phyloP scores from a whole-genome alignment of 345 rosid genomes.

The Raphanus raphanistrum region DNA sequence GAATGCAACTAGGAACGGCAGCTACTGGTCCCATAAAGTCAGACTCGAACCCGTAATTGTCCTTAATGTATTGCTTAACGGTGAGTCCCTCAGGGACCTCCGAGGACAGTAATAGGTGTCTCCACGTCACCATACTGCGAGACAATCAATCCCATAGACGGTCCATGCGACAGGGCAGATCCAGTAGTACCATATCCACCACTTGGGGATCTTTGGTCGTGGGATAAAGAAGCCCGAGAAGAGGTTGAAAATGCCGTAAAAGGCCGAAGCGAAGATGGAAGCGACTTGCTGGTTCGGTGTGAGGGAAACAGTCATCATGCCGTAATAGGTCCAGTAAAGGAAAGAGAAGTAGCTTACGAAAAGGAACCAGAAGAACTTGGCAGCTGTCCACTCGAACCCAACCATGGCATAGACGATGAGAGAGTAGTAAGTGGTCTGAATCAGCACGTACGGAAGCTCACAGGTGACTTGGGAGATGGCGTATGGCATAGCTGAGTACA shows the following conservation, averaged over 20 bases:
- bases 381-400: slow-evolving; percentile 62
- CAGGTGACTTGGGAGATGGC: slow-evolving; percentile 54
- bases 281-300: slow-evolving; percentile 87
- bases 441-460: slow-evolving; percentile 64
- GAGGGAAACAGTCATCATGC: slow-evolving; percentile 86
- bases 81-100: slow-evolving; percentile 22
- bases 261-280: slow-evolving; percentile 67
- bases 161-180: slow-evolving; percentile 84
- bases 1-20: slow-evolving; percentile 56
- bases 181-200: slow-evolving; percentile 96
- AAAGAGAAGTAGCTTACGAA: slow-evolving; percentile 75
- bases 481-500: slow-evolving; percentile 38
- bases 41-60: slow-evolving; percentile 51
- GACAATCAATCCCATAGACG: slow-evolving; percentile 57
- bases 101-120: slow-evolving; percentile 38
- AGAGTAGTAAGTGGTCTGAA: slow-evolving; percentile 60
- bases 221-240: slow-evolving; percentile 90
- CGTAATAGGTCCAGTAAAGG: slow-evolving; percentile 91
- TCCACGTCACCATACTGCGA: slow-evolving; percentile 66
- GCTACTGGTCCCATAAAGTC: slow-evolving; percentile 80
- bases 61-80: slow-evolving; percentile 47
- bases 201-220: slow-evolving; percentile 79
- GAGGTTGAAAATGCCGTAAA: slow-evolving; percentile 70
- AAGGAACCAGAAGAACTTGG: slow-evolving; percentile 76
- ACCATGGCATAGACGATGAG: slow-evolving; percentile 80